Conservation (phyloP, 1,284 basidiomycete genomes). For the Boletus holoroseus region DNA sequence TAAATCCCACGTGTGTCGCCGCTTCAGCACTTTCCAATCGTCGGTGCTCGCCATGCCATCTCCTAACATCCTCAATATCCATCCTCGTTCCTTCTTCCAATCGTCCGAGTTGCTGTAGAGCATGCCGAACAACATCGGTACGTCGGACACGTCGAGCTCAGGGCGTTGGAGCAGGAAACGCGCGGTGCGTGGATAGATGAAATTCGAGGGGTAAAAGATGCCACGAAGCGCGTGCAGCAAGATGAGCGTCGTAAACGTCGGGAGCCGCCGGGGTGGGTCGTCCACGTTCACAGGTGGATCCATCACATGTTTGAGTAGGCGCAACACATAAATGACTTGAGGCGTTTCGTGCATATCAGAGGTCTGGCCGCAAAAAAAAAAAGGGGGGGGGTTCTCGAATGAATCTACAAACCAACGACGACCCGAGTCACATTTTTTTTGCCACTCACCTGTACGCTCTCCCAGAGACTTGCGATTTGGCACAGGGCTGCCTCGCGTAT, state of each 20-base stretch:
- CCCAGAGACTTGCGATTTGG: conserved; percentile 52
- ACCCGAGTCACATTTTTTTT: background rate
- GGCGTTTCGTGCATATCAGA: conserved; percentile 77
- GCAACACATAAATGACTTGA: conserved; percentile 73
- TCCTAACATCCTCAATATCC: conserved; percentile 71
- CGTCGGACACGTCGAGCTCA: conserved; percentile 48
- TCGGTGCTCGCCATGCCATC: conserved; percentile 70
- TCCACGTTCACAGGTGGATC: conserved; percentile 41
- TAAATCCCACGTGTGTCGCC: conserved; percentile 84
- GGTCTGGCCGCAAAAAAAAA: conserved; percentile 34
- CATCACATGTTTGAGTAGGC: conserved; percentile 63
- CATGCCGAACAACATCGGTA: conserved; percentile 68
- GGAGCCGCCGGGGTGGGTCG: conserved; percentile 45
- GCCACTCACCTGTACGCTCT: conserved; percentile 48
- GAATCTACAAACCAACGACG: conserved; percentile 2
- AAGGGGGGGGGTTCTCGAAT: background rate
- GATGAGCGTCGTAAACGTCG: conserved; percentile 76
- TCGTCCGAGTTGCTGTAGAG: conserved; percentile 71
- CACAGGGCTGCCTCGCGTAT: conserved; percentile 56
- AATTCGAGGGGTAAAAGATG: conserved; percentile 49
- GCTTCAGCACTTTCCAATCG: conserved; percentile 79
- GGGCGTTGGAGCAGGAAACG: conserved; percentile 60
- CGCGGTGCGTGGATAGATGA: conserved; percentile 51
- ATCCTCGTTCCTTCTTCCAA: conserved; percentile 79
- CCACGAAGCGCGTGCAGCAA: conserved; percentile 51